Base-by-base conservation (phyloP, 164 flowering plant species). In the Annona squamosa region DNA sequence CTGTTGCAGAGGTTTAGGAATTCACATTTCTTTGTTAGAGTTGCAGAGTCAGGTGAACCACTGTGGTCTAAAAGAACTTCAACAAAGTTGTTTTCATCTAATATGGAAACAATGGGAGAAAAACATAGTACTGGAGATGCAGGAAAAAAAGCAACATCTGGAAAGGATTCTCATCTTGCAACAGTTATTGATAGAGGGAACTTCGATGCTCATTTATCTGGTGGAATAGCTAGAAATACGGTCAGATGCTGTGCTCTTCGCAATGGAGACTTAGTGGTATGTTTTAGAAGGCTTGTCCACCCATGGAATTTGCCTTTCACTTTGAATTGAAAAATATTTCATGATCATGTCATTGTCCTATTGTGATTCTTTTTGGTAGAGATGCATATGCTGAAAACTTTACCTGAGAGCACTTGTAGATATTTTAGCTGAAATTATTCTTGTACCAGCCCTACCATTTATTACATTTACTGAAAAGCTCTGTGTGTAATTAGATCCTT, bases 191-290 rank as follows among this genome's bases (percentile, higher is more conserved):
- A 96, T 80, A 84, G 81, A 80, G 98, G 95, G 79, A 78, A 79
- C 76, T 87, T 93, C 84, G 87, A 93, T 90, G 87, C 95, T 59
- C 84, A 80, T 76, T 83, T 84, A 63, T 89, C 91, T 74, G 95
- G 97, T 67, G 99, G 99, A 67, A 84, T 87, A 65, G 98, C 97
- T 66, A 87, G 97, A 78, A 83, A 87, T 79, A 70, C 82, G 69
- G 85, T 86, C 46, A 84, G 82, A 78, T 93, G 97, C 82, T 87
- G 81, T 78, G 79, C 97, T 56, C 92, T 96, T 70, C 72, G 90
- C 52, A 93, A 90, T 86, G 97, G 99, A 61, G 97, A 91, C 81
- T 84, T 96, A 88, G 91, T 91, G 99, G 99, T 96, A 88, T 82
- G 90, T 48, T 79, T 71, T 61, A 56, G 7, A 63, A 44, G 41